Evolutionary conservation across 208 protist species (phyloP).

Genomic region (Trypanosoma theileri): DNA sequence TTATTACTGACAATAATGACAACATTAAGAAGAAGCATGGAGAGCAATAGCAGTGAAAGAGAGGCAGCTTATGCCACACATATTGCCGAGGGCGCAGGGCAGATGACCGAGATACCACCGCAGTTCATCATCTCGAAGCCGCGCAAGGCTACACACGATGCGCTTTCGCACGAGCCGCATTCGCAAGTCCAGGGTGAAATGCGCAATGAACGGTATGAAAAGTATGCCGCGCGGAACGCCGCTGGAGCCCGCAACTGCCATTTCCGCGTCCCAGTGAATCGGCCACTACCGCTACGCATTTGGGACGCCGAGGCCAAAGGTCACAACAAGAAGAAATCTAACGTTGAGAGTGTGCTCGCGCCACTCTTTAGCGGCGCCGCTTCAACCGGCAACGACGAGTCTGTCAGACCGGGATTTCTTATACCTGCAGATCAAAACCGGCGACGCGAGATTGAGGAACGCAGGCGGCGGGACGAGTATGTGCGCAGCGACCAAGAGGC

Average conservation of each 20-base stretch:
- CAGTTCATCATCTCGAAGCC: conserved; percentile 8
- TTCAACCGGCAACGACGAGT: conserved; percentile 11
- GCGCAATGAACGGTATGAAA: conserved; percentile 22
- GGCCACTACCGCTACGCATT: conserved; percentile 40
- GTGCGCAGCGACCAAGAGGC: conserved; percentile 27
- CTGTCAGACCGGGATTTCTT: conserved; percentile 34
- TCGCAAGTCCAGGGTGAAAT: conserved; percentile 18
- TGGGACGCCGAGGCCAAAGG: conserved; percentile 16
- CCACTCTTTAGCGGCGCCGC: conserved; percentile 42
- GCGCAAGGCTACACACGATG: neutral
- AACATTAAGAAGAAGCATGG: too few species aligned
- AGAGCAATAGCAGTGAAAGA: conserved; percentile 27
- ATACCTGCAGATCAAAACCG: conserved; percentile 30
- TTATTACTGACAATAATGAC: too few species aligned
- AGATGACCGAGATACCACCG: conserved; percentile 22
- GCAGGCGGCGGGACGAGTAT: conserved; percentile 25
- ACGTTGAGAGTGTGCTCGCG: conserved; percentile 40
- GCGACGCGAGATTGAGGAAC: conserved; percentile 30
- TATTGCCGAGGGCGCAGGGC: neutral
- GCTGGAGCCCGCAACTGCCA: neutral
- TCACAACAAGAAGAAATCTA: conserved; percentile 11
- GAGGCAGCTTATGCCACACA: neutral
- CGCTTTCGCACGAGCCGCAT: neutral
- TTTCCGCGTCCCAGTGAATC: conserved; percentile 33
- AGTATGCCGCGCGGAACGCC: conserved; percentile 10